Evolutionary conservation across 768 basidiomycete species (phyloP), one percentile per base, ranked within the genome.

Genomic region (Hygrophoropsis aurantiaca): DNA sequence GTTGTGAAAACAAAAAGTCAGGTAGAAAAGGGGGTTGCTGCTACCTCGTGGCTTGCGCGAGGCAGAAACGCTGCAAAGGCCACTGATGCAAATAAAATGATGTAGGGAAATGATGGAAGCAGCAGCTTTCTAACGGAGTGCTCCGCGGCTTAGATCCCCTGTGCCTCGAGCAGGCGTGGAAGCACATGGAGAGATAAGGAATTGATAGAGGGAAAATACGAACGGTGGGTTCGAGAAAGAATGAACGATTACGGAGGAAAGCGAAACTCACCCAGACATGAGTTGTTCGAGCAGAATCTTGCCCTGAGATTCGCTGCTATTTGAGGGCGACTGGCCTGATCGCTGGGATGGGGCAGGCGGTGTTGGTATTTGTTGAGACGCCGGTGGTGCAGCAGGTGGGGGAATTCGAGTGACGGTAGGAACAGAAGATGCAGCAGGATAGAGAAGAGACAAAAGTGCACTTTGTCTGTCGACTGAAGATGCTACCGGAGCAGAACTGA

Each of bases 221-320:
- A 30, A 6, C 27, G 7, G 13, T 30, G 27, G 27, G 7, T 30
- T 30, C 27, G 7, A 30, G 13, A 30, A 42, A 49, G 38, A n/a
- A 44, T 16, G 21, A 11, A 41, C 40, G 38, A 24, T 36, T 24
- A 27, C 38, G 18, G 25, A 40, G 46, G 54, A 48, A 48, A 53
- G 47, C 23, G 46, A 50, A 13, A 74, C 85, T 69, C 61, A 91
- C 89, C 86, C 84, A 47, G 82, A 74, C 82, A 92, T 87, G 50
- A 92, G 71, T 60, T 90, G 86, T 54, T 92, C 89, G 50, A 92
- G 67, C 55, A 91, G 63, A 50, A 82, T 73, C 68, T 90, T 88
- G 47, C 84, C 83, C 61, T 87, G 85, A 0, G 79, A 66, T 51
- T 88, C 85, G 55, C 75, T 80, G 49, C 10, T 61, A 51, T 75